phyloP scores from a whole-genome alignment of 495 filamentous ascomycete species.

The Trichocladium antarcticum region DNA sequence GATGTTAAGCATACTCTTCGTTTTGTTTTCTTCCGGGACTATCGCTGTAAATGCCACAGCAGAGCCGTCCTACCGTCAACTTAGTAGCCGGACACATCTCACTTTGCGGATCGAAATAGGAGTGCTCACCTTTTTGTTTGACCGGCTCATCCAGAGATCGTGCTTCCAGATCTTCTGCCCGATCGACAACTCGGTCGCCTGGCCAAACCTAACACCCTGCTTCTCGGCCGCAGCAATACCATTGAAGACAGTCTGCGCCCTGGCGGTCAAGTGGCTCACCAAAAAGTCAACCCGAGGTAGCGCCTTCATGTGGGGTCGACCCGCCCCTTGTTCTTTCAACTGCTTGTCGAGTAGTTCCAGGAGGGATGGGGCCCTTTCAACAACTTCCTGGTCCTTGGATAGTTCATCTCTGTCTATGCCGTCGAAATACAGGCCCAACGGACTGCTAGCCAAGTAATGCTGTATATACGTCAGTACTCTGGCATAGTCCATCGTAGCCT shows the following conservation, averaged over 20 bases:
- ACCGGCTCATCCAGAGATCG: slow-evolving; percentile 24
- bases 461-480: slow-evolving; percentile 46
- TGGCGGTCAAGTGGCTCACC: slow-evolving; percentile 31
- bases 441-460: slow-evolving; percentile 38
- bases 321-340: slow-evolving; percentile 33
- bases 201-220: slow-evolving; percentile 43
- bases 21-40: slow-evolving; percentile 18
- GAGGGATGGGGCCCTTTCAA: slow-evolving; percentile 28
- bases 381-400: slow-evolving; percentile 23
- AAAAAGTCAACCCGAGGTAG: slow-evolving; percentile 37
- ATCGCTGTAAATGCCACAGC: slow-evolving; percentile 30
- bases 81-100: slow-evolving; percentile 8
- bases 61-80: slow-evolving; percentile 19
- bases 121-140: slow-evolving; percentile 9
- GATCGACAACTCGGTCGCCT: slow-evolving; percentile 28
- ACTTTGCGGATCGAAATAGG: not conserved
- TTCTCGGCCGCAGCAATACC: slow-evolving; percentile 46
- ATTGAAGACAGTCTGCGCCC: slow-evolving; percentile 34
- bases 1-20: slow-evolving; percentile 14
- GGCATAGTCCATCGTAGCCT: slow-evolving; percentile 42
- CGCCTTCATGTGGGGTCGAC: slow-evolving; percentile 27
- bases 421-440: slow-evolving; percentile 34
- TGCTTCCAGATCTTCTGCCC: slow-evolving; percentile 29
- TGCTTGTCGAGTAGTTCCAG: slow-evolving; percentile 39
- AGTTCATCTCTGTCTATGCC: slow-evolving; percentile 23